Evolutionary conservation across 1,284 basidiomycete species (phyloP).

Genomic region (Athelia sp.): DNA sequence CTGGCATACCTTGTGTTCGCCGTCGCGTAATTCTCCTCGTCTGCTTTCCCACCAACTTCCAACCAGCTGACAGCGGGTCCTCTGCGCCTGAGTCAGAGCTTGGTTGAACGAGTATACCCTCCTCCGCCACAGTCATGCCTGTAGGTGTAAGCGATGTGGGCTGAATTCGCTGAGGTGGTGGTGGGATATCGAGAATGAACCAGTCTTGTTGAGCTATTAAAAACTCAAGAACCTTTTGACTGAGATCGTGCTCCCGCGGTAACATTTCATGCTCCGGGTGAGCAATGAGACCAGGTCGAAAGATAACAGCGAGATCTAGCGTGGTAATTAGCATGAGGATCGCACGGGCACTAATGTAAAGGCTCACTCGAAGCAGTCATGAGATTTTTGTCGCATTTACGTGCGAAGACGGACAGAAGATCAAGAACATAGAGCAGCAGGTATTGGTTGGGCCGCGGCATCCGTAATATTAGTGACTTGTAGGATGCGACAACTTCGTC

Average conservation of each 20-base stretch:
- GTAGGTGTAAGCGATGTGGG: conserved; percentile 15
- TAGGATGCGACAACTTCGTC: conserved; percentile 73
- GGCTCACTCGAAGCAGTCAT: conserved; percentile 91
- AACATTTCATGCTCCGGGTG: conserved; percentile 82
- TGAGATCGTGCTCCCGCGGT: conserved; percentile 80
- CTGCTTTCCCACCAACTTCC: conserved; percentile 42
- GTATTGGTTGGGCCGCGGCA: conserved; percentile 90
- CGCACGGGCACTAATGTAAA: conserved; percentile 5
- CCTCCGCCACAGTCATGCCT: conserved; percentile 9
- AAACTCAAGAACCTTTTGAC: conserved; percentile 91
- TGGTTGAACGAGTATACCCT: conserved; percentile 20
- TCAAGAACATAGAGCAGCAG: conserved; percentile 95
- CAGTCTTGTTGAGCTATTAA: conserved; percentile 86
- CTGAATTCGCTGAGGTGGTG: conserved; percentile 43
- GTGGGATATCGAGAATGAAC: conserved; percentile 80
- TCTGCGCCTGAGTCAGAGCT: conserved; percentile 39
- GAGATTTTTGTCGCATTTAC: conserved; percentile 86
- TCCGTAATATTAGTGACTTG: conserved; percentile 77
- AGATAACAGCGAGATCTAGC: conserved; percentile 89
- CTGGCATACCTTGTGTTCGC: conserved; percentile 33
- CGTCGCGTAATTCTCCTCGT: conserved; percentile 41
- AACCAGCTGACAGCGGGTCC: conserved; percentile 33
- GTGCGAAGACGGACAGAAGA: conserved; percentile 90
- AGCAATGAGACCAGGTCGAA: conserved; percentile 88
- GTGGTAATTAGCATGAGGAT: not conserved